Percentiles rank a stretch among this genome's conserved stretches.
Conservation (phyloP, 2,329 filamentous ascomycete genomes). For the Claviceps fusiformis region DNA sequence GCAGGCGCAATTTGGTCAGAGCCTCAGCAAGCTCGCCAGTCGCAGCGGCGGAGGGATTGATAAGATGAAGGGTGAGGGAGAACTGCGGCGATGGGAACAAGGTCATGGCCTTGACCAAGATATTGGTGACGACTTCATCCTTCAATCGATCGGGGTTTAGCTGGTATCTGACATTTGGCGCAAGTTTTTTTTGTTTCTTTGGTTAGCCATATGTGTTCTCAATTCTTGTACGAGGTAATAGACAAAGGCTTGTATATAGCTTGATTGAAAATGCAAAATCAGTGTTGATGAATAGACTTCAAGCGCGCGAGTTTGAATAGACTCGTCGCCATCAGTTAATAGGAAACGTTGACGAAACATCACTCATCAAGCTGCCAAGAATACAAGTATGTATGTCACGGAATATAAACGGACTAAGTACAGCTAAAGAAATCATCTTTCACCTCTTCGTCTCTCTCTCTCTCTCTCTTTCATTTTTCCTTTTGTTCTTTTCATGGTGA, state of each 20-base stretch:
- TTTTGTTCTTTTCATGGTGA: not conserved
- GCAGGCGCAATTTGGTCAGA: constrained; percentile 69
- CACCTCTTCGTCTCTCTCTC: not conserved
- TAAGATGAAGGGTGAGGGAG: constrained; percentile 83
- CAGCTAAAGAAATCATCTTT: not conserved
- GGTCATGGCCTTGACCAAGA: constrained; percentile 94
- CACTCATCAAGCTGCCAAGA: constrained; percentile 44
- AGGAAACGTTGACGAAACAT: constrained; percentile 82
- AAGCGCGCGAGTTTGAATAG: constrained; percentile 15
- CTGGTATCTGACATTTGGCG: constrained; percentile 61
- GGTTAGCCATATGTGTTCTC: constrained; percentile 1
- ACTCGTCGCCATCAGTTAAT: constrained; percentile 71
- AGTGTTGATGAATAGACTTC: constrained; percentile 45
- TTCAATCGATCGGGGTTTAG: constrained; percentile 97
- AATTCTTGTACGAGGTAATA: not conserved
- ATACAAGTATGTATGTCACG: constrained; percentile 4
- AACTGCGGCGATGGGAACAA: constrained; percentile 96
- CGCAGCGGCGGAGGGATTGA: constrained; percentile 60
- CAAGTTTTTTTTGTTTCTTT: not conserved
- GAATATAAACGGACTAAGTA: not conserved
- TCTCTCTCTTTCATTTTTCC: not conserved
- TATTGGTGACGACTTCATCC: constrained; percentile 95
- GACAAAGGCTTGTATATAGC: not conserved
- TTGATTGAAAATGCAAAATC: constrained; percentile 27
- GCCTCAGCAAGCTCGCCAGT: constrained; percentile 74